phyloP scores from a whole-genome alignment of 805 yeast species.

The Wickerhamomyces subpelliculosus region DNA sequence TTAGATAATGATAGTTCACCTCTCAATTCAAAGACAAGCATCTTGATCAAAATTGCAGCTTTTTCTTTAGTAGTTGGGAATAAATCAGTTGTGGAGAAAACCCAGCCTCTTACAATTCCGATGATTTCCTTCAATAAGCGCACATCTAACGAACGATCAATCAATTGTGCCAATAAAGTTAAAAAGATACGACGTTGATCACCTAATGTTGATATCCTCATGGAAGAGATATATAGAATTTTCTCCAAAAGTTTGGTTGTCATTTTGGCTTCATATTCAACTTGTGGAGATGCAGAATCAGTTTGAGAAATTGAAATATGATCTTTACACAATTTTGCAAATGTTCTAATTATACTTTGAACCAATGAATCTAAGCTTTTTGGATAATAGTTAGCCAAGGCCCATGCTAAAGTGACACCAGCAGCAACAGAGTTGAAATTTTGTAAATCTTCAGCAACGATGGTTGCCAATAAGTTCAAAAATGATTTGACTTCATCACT shows the following conservation, averaged over 20 bases:
- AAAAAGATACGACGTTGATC: constrained; percentile 89
- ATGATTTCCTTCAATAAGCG: constrained; percentile 69
- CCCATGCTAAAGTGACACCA: constrained; percentile 78
- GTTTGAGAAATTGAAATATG: constrained; percentile 55
- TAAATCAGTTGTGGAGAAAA: constrained; percentile 70
- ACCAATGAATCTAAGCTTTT: constrained; percentile 66
- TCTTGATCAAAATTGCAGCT: constrained; percentile 86
- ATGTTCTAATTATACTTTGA: constrained; percentile 75
- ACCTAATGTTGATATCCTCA: constrained; percentile 79
- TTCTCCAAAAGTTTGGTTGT: constrained; percentile 72
- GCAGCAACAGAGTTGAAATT: constrained; percentile 78
- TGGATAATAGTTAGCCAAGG: constrained; percentile 70
- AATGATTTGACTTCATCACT: constrained; percentile 61
- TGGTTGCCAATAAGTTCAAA: constrained; percentile 50
- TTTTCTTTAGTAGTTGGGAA: constrained; percentile 96
- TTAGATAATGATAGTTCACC: constrained; percentile 76
- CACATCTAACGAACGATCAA: constrained; percentile 81
- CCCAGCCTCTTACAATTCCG: constrained; percentile 80
- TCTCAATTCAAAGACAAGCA: constrained; percentile 86
- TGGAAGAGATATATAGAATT: constrained; percentile 68
- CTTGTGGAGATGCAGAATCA: constrained; percentile 26
- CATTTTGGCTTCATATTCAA: constrained; percentile 72
- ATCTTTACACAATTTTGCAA: constrained; percentile 84
- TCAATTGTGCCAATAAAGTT: constrained; percentile 78
- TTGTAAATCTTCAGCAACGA: constrained; percentile 71